phyloP scores from a whole-genome alignment of 768 basidiomycete genomes.

The Russula lepida region DNA sequence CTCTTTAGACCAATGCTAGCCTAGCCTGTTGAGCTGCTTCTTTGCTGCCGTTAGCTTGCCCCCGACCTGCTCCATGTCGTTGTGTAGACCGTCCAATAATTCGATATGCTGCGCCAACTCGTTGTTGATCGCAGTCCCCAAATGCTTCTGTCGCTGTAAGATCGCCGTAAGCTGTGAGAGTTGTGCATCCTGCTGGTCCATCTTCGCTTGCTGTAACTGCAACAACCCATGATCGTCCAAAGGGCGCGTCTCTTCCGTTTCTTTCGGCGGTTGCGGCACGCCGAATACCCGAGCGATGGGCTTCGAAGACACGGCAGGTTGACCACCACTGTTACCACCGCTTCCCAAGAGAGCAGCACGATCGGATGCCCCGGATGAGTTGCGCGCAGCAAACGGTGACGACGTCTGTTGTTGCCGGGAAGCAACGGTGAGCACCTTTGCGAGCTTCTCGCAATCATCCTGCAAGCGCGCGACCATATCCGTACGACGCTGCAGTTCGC shows the following conservation, averaged over 20 bases:
- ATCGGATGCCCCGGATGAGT: conserved; percentile 46
- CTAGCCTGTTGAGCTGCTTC: conserved; percentile 73
- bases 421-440: conserved; percentile 75
- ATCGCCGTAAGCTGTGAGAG: conserved; percentile 74
- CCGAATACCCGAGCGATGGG: conserved; percentile 77
- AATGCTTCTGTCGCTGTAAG: conserved; percentile 72
- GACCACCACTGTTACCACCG: background rate
- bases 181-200: conserved; percentile 78
- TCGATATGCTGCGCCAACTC: conserved; percentile 84
- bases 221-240: conserved; percentile 78
- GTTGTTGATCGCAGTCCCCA: conserved; percentile 77
- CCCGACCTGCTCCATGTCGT: conserved; percentile 70
- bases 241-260: conserved; percentile 81
- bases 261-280: conserved; percentile 45
- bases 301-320: conserved; percentile 17
- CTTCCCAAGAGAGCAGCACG: conserved; percentile 50
- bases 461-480: conserved; percentile 84
- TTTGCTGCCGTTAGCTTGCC: conserved; percentile 73
- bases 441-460: conserved; percentile 86
- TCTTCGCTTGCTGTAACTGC: conserved; percentile 69
- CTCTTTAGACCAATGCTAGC: conserved; percentile 22
- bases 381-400: conserved; percentile 27
- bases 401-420: conserved; percentile 40
- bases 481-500: conserved; percentile 83
- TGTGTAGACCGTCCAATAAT: conserved; percentile 68